Evolutionary conservation across 129 eudicot genomes (phyloP).

Genomic region (Arctium lappa): DNA sequence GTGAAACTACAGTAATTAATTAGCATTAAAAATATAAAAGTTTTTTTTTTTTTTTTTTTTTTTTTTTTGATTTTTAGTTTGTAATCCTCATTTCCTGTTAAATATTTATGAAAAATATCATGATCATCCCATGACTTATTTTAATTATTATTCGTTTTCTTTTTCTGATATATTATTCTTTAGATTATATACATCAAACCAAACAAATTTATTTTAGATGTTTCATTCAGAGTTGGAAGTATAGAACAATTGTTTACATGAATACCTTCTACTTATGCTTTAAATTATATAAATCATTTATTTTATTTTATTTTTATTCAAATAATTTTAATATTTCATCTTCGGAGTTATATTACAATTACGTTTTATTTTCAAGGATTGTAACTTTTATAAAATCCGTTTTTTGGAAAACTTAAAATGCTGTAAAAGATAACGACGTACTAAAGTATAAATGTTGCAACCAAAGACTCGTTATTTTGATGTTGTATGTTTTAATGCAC

Average conservation of each 20-base stretch:
- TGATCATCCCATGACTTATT: conserved; percentile 7
- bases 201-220: too few species aligned
- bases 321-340: too few species aligned
- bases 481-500: background rate
- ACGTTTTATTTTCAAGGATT: too few species aligned
- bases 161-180: background rate
- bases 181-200: too few species aligned
- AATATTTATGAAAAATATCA: conserved; percentile 11
- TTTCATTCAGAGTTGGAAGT: background rate
- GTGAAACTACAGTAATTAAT: background rate
- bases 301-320: too few species aligned
- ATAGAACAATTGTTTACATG: background rate
- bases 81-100: background rate
- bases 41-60: background rate
- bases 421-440: background rate
- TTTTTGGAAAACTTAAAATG: background rate
- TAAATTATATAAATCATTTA: too few species aligned
- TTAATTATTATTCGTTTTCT: background rate
- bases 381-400: background rate
- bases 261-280: too few species aligned
- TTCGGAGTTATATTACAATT: background rate
- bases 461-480: background rate
- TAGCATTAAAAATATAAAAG: background rate
- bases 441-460: background rate
- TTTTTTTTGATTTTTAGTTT: background rate